phyloP scores from a whole-genome alignment of 2,329 filamentous ascomycete species.

The Diaporthe sp. region DNA sequence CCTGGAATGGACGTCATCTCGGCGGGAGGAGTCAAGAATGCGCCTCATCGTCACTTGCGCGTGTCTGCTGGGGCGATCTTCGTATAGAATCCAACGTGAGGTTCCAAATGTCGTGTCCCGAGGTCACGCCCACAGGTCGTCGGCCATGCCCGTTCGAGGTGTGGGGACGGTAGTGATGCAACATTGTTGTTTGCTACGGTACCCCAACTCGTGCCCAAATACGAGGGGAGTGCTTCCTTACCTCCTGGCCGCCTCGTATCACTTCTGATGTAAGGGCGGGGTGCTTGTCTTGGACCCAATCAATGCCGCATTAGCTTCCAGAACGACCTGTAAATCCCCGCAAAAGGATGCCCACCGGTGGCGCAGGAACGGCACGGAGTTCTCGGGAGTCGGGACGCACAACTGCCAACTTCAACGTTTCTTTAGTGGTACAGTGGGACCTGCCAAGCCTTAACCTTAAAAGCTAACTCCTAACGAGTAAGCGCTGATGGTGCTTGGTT shows the following conservation, averaged over 20 bases:
- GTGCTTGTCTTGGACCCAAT: slow-evolving; percentile 27
- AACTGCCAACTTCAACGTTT: slow-evolving; percentile 18
- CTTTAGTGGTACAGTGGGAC: slow-evolving; percentile 12
- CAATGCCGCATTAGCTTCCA: slow-evolving; percentile 30
- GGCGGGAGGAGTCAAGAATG: slow-evolving; percentile 33
- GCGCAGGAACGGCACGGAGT: slow-evolving; percentile 29
- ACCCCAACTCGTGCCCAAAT: not conserved
- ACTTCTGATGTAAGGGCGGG: slow-evolving; percentile 33
- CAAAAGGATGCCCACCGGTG: slow-evolving; percentile 26
- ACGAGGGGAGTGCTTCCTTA: not conserved
- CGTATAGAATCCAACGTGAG: slow-evolving; percentile 32
- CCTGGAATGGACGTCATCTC: slow-evolving; percentile 26
- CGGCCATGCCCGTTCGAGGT: slow-evolving; percentile 21
- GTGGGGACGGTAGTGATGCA: slow-evolving; percentile 5
- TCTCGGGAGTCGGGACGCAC: slow-evolving; percentile 23
- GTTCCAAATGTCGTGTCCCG: slow-evolving; percentile 12
- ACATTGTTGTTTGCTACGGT: slow-evolving; percentile 13
- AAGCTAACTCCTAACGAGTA: slow-evolving; percentile 2
- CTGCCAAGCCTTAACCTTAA: slow-evolving; percentile 1
- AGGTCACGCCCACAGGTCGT: slow-evolving; percentile 2
- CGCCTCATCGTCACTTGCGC: slow-evolving; percentile 29
- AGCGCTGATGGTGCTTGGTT: not conserved
- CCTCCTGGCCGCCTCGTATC: slow-evolving; percentile 7
- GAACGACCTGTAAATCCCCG: slow-evolving; percentile 23
- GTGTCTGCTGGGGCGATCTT: slow-evolving; percentile 13